phyloP scores from a whole-genome alignment of 1,284 basidiomycete genomes.

The Ceratobasidium sp. region DNA sequence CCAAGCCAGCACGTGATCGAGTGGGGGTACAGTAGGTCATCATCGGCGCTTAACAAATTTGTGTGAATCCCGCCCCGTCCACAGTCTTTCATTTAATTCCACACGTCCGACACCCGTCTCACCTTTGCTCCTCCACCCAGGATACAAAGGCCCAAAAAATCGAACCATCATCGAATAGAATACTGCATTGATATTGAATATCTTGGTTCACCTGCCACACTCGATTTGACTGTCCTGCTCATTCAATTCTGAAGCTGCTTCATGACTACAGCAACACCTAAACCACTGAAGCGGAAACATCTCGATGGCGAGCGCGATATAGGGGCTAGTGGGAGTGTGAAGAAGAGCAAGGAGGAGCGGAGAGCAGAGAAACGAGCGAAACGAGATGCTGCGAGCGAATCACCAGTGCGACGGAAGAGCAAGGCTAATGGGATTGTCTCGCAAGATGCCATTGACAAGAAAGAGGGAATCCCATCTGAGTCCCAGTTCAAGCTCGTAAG shows the following conservation, averaged over 20 bases:
- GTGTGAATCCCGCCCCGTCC: background rate
- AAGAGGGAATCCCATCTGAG: background rate
- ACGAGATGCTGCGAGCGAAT: conserved; percentile 46
- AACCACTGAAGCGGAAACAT: conserved; percentile 63
- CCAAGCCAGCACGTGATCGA: background rate
- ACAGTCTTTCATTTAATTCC: background rate
- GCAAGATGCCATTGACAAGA: background rate
- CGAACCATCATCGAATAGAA: too few relatives aligned
- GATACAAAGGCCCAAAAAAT: too few relatives aligned
- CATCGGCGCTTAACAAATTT: conserved; percentile 36
- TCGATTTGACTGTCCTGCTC: too few relatives aligned
- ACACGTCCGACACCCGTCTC: background rate
- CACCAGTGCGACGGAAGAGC: conserved; percentile 45
- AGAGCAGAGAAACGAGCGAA: conserved; percentile 45
- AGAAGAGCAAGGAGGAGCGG: conserved; percentile 44
- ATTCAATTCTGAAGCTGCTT: too few relatives aligned
- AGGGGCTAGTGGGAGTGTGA: conserved; percentile 39
- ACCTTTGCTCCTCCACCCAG: too few relatives aligned
- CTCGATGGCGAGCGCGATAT: conserved; percentile 45
- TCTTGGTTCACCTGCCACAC: background rate
- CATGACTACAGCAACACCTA: conserved; percentile 19
- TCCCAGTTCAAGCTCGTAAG: conserved; percentile 72
- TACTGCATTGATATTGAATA: too few relatives aligned
- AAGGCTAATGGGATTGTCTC: conserved; percentile 53
- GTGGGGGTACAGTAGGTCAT: background rate